Evolutionary conservation across 257 asterid genomes (phyloP), one percentile per base, ranked within the genome.

Genomic region (Plantago major): DNA sequence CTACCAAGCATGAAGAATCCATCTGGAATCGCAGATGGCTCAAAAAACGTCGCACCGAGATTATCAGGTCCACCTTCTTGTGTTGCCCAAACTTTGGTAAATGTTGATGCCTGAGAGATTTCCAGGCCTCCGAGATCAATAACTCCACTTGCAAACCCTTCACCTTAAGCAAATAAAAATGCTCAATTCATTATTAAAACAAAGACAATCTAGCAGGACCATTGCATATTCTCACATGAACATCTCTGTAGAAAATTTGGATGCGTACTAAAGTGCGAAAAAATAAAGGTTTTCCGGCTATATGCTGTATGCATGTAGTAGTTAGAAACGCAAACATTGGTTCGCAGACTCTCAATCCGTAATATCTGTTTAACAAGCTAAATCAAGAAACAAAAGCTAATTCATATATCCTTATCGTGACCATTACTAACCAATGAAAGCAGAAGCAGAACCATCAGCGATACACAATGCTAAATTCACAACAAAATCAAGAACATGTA

Each of bases 1-100:
- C 74, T 61, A 33, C 98, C 98, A 17, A 90, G 86, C 82, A 75
- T 74, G 57, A 65, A 80, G 73, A 83, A 90, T 18, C 87, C 96
- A 53, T 90, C 74, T 2, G 98, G 96, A 9, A 85, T 10, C 3
- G 79, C 10, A 16, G 88, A 59, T 3, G 98, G 94, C 33, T 87
- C 94, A 53, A 74, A 90, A 52, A 90, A 76, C 3, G 95, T 68
- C 0, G 89, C 86, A 3, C 98, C 98, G 10, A 58, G 79, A 70
- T 85, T 67, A 56, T 81, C 89, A 1, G 86, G 88, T 53, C 96
- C 98, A 46, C 95, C 95, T 78, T 84, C 94, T 14, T 56, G 69
- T 5, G 75, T 60, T 4, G 78, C 76, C 96, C 98, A 90, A 60
- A 88, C 55, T 54, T 78, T 74, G 71, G 57, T 55, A 54, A 88